Evolutionary conservation across 306 rosid species (phyloP), one percentile per base, ranked within the genome.

Genomic region (Comarum palustre): DNA sequence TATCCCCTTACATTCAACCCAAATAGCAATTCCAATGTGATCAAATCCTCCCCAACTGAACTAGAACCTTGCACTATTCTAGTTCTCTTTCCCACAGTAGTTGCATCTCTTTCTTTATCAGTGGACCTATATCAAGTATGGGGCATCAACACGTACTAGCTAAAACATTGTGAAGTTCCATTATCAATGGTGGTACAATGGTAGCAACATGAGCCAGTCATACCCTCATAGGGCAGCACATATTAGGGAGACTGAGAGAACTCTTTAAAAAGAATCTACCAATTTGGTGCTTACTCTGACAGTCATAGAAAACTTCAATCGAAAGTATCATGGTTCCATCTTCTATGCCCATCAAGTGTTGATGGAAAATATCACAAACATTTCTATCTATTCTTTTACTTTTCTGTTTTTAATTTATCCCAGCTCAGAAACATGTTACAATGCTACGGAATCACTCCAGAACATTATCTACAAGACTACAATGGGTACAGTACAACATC

Each of bases 401-500:
- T 27, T 1, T 46, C 15, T 17, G 13, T 27, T 4, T 15, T 64
- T 36, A 13, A 45, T 38, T 24, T 0, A 1, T 24, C 41, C 42
- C 27, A 27, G 22, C 59, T 42, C 31, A 52, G 31, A 66, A 51
- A 10, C 46, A 20, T 42, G 32, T 69, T 16, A 67, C 46, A 42
- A 47, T 7, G 16, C 80, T 25, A 15, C 25, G 34, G 29, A 13
- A 54, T 50, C 27, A 24, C 19, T 59, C 11, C 29, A 45, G 54
- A 74, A 29, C 55, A 54, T 1, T 39, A 65, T 42, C 76, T 61
- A 73, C 42, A 39, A 39, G 42, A 39, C 42, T 39, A 39, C 66
- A 50, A 54, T 34, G 45, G 39, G 57, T 71, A 65, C 70, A 71
- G 65, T 77, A 82, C 82, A 71, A 76, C 45, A 38, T 65, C 24